phyloP scores from a whole-genome alignment of 768 basidiomycete species.

The Trametes meyenii region DNA sequence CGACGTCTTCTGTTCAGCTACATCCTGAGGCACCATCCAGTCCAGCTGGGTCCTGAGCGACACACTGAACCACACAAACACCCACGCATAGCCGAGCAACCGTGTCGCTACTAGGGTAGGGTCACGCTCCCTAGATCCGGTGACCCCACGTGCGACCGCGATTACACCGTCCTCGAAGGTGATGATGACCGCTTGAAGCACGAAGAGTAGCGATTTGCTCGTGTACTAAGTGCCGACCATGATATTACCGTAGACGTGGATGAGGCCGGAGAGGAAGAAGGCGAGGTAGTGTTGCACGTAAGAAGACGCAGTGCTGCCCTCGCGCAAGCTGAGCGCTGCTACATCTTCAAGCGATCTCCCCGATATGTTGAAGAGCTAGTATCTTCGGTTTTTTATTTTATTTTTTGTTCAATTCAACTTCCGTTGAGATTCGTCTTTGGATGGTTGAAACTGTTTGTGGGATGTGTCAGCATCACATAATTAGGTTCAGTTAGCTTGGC shows the following conservation, averaged over 20 bases:
- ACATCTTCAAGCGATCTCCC: conserved; percentile 30
- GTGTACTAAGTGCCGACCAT: conserved; percentile 26
- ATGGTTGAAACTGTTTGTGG: too few relatives aligned
- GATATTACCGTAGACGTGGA: conserved; percentile 40
- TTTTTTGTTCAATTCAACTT: too few relatives aligned
- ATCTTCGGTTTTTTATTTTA: too few relatives aligned
- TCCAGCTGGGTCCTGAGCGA: conserved; percentile 5
- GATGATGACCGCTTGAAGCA: conserved; percentile 38
- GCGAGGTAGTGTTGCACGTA: conserved; percentile 39
- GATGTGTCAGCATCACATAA: too few relatives aligned
- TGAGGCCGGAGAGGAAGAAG: conserved; percentile 38
- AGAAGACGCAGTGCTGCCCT: conserved; percentile 30
- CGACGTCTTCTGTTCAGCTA: not conserved
- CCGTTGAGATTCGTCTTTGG: too few relatives aligned
- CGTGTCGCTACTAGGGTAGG: not conserved
- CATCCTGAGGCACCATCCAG: conserved; percentile 4
- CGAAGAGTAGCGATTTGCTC: conserved; percentile 31
- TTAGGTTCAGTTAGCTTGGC: too few relatives aligned
- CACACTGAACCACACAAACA: conserved; percentile 10
- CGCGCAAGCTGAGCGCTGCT: conserved; percentile 27
- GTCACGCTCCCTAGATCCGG: not conserved
- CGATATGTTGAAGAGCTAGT: conserved; percentile 33
- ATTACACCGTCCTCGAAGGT: conserved; percentile 38
- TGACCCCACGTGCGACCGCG: conserved; percentile 13
- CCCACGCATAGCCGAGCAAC: conserved; percentile 18